Conservation (phyloP, 352 stramenopile genomes). For the Pythium oligandrum region DNA sequence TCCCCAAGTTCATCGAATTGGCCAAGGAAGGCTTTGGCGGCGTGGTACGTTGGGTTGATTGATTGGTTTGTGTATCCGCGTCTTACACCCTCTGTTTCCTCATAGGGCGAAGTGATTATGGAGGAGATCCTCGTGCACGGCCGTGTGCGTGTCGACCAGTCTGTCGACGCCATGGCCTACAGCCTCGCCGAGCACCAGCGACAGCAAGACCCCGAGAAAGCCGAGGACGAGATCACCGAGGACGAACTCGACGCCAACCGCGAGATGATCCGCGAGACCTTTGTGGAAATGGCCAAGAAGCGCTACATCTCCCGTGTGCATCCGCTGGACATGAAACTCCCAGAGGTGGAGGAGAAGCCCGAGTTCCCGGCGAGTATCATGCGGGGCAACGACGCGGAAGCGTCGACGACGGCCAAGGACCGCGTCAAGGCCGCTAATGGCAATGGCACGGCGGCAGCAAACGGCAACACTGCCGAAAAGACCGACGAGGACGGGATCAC, state of each 20-base stretch:
- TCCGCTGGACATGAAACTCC: conserved; percentile 72
- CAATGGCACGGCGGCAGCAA: conserved; percentile 12
- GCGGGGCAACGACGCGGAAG: conserved; percentile 32
- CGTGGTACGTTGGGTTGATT: conserved; percentile 22
- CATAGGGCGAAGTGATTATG: conserved; percentile 79
- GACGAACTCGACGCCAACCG: conserved; percentile 70
- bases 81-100: neutral
- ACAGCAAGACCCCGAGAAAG: conserved; percentile 27
- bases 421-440: conserved; percentile 10
- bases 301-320: conserved; percentile 84
- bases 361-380: conserved; percentile 65
- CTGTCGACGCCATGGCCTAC: conserved; percentile 78
- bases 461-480: conserved; percentile 16
- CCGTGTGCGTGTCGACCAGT: conserved; percentile 82
- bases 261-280: conserved; percentile 48
- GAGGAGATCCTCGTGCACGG: conserved; percentile 84
- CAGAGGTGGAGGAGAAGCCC: conserved; percentile 45
- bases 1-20: conserved; percentile 80
- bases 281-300: conserved; percentile 88
- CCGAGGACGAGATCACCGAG: conserved; percentile 63
- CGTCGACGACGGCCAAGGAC: conserved; percentile 6
- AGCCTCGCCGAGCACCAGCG: conserved; percentile 61
- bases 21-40: conserved; percentile 70
- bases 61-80: neutral
- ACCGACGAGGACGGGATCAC: conserved; percentile 67